Evolutionary conservation across 169 alveolate genomes (phyloP).

Genomic region (Eimeria maxima): DNA sequence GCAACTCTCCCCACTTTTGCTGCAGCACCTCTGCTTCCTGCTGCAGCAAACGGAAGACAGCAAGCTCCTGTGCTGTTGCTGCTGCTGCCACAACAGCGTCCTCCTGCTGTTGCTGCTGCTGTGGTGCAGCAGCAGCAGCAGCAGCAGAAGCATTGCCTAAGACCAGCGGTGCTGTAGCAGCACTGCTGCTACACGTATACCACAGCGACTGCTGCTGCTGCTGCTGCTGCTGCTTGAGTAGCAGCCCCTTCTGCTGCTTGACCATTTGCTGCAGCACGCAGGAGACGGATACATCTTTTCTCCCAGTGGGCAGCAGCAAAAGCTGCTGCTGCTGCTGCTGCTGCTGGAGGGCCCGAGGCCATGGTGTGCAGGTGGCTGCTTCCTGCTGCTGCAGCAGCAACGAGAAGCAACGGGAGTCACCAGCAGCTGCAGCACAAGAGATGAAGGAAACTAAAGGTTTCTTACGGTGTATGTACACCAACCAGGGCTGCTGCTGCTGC

Average conservation of each 20-base stretch:
- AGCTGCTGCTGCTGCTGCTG: slow-evolving; percentile 43
- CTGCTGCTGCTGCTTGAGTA: slow-evolving; percentile 25
- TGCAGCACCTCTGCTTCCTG: slow-evolving; percentile 60
- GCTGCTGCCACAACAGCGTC: slow-evolving; percentile 34
- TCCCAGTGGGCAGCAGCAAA: not conserved
- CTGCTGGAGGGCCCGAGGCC: too few relatives aligned
- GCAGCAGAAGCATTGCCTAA: not conserved
- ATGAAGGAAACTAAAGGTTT: slow-evolving; percentile 26
- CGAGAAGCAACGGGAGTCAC: slow-evolving; percentile 27
- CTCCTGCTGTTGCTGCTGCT: slow-evolving; percentile 58
- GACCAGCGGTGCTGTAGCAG: slow-evolving; percentile 36
- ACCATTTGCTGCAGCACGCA: slow-evolving; percentile 44
- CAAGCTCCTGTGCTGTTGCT: slow-evolving; percentile 53
- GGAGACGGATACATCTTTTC: not conserved
- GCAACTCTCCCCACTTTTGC: slow-evolving; percentile 37
- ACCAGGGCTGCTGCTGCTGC: slow-evolving; percentile 68
- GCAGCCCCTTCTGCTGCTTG: not conserved
- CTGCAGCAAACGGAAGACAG: slow-evolving; percentile 60
- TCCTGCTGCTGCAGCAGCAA: slow-evolving; percentile 65
- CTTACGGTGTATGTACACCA: slow-evolving; percentile 53
- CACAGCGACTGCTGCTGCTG: slow-evolving; percentile 54
- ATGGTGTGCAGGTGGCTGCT: not conserved
- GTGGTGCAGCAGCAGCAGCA: not conserved
- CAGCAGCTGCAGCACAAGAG: not conserved
- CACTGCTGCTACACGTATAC: slow-evolving; percentile 54